These are phyloP conservation scores for Sambucus nigra DNA, from an alignment of 129 eudicot species.

Conservation along the genomic window DNA sequence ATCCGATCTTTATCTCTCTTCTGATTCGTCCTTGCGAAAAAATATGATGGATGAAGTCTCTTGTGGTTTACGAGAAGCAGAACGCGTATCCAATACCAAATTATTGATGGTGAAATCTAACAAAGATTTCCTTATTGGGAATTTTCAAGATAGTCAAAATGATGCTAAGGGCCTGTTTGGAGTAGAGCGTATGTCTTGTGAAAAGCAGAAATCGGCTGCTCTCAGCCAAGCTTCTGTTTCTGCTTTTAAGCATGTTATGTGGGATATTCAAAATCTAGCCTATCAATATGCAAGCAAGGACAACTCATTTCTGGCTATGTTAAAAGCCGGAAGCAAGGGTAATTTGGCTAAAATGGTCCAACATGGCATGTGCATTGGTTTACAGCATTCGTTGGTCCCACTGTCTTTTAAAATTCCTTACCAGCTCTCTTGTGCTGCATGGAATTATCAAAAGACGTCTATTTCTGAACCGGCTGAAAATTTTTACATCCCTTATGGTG, in stretches of 20 bases:
- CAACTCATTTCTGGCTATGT: conserved; percentile 65
- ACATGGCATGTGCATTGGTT: conserved; percentile 77
- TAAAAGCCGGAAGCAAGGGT: conserved; percentile 95
- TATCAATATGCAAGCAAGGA: conserved; percentile 42
- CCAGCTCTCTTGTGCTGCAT: conserved; percentile 58
- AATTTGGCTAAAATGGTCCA: conserved; percentile 61
- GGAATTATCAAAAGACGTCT: conserved; percentile 57
- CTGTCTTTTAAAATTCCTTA: conserved; percentile 57
- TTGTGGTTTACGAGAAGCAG: conserved; percentile 70
- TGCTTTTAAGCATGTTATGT: conserved; percentile 58
- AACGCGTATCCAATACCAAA: conserved; percentile 38
- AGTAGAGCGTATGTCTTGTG: conserved; percentile 17
- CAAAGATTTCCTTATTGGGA: conserved; percentile 38
- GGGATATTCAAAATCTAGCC: conserved; percentile 59
- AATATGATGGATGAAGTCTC: conserved; percentile 62
- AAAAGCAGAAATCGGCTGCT: conserved; percentile 59
- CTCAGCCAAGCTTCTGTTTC: conserved; percentile 52
- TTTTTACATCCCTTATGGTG: conserved; percentile 56
- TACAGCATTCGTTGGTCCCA: conserved; percentile 70
- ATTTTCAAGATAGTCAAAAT: conserved; percentile 17
- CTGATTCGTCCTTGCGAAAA: conserved; percentile 31
- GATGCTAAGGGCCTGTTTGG: conserved; percentile 9
- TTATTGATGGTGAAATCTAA: conserved; percentile 44
- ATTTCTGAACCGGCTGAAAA: conserved; percentile 19
- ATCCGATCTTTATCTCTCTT: conserved; percentile 59